These are phyloP conservation scores for Hyaloscypha bicolor DNA, from an alignment of 495 filamentous ascomycete genomes.

Conservation along the genomic window DNA sequence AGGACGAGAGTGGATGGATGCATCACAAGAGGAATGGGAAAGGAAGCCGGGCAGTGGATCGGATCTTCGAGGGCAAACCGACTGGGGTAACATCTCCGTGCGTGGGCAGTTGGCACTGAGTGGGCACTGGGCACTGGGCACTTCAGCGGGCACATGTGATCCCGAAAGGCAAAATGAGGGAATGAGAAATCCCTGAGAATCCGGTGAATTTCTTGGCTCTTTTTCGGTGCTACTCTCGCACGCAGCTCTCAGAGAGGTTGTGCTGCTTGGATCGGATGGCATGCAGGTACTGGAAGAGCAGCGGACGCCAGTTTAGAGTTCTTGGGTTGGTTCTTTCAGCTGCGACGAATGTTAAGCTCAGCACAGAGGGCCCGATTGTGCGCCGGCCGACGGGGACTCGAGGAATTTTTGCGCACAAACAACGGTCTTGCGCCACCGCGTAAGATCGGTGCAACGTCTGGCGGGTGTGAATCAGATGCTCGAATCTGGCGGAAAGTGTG, in stretches of 20 bases:
- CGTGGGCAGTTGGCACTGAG: not conserved
- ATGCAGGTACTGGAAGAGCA: no score
- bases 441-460: not conserved
- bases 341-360: not conserved
- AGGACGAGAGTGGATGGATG: not conserved
- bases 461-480: not conserved
- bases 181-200: not conserved
- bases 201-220: not conserved
- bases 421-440: not conserved
- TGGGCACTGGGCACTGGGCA: not conserved
- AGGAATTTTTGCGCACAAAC: not conserved
- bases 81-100: slow-evolving; percentile 23
- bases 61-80: slow-evolving; percentile 23
- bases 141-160: slow-evolving; percentile 10
- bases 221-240: not conserved
- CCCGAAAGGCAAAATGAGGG: not conserved
- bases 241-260: no score
- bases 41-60: slow-evolving; percentile 4
- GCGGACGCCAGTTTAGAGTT: no score
- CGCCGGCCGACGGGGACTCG: not conserved
- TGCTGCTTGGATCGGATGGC: no score
- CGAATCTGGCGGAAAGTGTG: not conserved
- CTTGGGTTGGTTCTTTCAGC: not conserved
- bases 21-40: not conserved
- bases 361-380: not conserved